Evolutionary conservation across 192 early-diverging fungal species (phyloP).

Genomic region (Radiomyces spectabilis): DNA sequence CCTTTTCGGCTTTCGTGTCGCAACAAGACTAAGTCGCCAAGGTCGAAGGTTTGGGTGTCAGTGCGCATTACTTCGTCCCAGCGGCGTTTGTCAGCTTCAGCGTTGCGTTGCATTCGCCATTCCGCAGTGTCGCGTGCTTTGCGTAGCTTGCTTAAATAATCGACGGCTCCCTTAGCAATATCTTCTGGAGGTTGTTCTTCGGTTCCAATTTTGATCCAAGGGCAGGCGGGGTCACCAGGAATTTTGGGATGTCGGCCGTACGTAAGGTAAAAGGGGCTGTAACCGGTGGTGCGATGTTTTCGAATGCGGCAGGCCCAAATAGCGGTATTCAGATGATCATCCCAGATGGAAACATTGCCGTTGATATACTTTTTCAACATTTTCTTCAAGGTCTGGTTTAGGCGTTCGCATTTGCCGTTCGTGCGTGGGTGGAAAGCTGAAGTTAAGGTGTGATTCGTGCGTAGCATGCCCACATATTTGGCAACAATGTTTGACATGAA

Average conservation of each 20-base stretch:
- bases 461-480: not conserved
- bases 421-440: no score
- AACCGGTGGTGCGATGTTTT: constrained; percentile 11
- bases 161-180: not conserved
- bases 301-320: constrained; percentile 14
- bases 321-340: constrained; percentile 8
- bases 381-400: no score
- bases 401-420: no score
- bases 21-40: no score
- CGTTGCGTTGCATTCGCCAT: no score
- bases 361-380: constrained; percentile 1
- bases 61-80: not conserved
- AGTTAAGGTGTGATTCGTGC: no score
- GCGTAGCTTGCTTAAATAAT: not conserved
- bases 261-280: constrained; percentile 12
- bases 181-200: not conserved
- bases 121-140: not conserved
- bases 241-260: no score
- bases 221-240: constrained; percentile 4
- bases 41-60: not conserved
- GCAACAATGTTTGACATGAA: constrained; percentile 1
- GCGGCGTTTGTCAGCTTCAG: no score
- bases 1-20: not conserved
- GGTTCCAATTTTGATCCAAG: constrained; percentile 3
- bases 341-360: constrained; percentile 5